Conservation (phyloP, 306 rosid species). For the Malus domestica region DNA sequence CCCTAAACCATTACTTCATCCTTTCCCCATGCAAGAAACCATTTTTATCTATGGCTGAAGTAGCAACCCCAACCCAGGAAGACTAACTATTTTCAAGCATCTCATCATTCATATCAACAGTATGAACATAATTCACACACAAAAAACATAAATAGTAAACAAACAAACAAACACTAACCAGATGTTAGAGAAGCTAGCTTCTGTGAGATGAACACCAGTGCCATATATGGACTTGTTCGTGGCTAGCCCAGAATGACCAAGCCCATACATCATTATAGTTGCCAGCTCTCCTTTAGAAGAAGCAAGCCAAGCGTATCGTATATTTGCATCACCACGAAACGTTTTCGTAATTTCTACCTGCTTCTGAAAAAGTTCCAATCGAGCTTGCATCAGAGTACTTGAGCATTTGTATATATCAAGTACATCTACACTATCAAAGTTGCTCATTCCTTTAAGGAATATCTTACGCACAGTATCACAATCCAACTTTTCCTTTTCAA, state of each 20-base stretch:
- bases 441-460: slow-evolving; percentile 48
- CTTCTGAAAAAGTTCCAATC: slow-evolving; percentile 64
- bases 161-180: slow-evolving; percentile 38
- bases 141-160: not conserved
- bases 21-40: not conserved
- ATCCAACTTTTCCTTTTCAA: slow-evolving; percentile 35
- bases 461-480: slow-evolving; percentile 46
- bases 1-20: not conserved
- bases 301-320: slow-evolving; percentile 80
- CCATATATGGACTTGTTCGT: slow-evolving; percentile 44
- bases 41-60: not conserved
- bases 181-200: slow-evolving; percentile 36
- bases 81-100: not conserved
- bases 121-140: not conserved
- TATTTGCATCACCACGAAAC: slow-evolving; percentile 57
- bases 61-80: not conserved
- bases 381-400: slow-evolving; percentile 36
- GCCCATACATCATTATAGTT: slow-evolving; percentile 51
- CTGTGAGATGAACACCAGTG: slow-evolving; percentile 62
- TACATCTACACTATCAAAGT: slow-evolving; percentile 27
- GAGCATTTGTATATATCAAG: slow-evolving; percentile 44
- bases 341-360: slow-evolving; percentile 61
- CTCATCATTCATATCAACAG: not conserved
- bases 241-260: slow-evolving; percentile 55
- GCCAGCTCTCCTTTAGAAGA: slow-evolving; percentile 49